Evolutionary conservation across 768 basidiomycete genomes (phyloP), one percentile per base, ranked within the genome.

Genomic region (Tephrocybe rancida): DNA sequence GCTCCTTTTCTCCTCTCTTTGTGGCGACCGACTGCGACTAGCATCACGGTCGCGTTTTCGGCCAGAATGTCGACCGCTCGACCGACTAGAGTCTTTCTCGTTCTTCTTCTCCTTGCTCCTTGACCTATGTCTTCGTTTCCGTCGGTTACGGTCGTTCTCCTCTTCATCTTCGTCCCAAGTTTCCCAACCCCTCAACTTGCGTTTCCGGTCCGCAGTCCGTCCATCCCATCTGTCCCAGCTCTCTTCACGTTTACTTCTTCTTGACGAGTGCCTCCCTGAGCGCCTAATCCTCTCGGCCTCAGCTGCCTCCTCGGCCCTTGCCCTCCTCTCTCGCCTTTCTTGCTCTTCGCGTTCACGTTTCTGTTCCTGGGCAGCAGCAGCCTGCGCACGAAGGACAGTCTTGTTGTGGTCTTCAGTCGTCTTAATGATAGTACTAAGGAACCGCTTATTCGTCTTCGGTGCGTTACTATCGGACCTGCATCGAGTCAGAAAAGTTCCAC

Each of bases 331-430:
- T 42, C 63, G 74, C 54, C 82, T 73, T 64, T 88, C 85, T 56
- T 80, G 76, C 54, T 88, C 88, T n/a, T 85, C 80, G 22, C 84
- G 70, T 57, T 86, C 85, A 24, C 72, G 73, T 53, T 90, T 87
- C n/a, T 85, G 73, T 59, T 91, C 89, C 58, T 88, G 79, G 1
- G 88, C 87, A 29, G 89, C 87, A 11, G 74, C 67, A 0, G 87
- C 86, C 69, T 92, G 90, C 22, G 88, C 81, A 50, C 82, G 81
- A 19, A 92, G 67, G 42, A 99, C 76, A 11, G 89, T 85, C 70
- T 88, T 86, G 70, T 99, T 99, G 65, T 99, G 97, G 52, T 95
- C 95, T 66, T 97, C 95, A 3, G 97, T 97, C 59, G 84, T 94
- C 60, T 87, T 85, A 52, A 99, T 95, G 56, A 99, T 94, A 19